Base-by-base conservation (phyloP, 208 protist genomes). In the Acanthamoeba triangularis region DNA sequence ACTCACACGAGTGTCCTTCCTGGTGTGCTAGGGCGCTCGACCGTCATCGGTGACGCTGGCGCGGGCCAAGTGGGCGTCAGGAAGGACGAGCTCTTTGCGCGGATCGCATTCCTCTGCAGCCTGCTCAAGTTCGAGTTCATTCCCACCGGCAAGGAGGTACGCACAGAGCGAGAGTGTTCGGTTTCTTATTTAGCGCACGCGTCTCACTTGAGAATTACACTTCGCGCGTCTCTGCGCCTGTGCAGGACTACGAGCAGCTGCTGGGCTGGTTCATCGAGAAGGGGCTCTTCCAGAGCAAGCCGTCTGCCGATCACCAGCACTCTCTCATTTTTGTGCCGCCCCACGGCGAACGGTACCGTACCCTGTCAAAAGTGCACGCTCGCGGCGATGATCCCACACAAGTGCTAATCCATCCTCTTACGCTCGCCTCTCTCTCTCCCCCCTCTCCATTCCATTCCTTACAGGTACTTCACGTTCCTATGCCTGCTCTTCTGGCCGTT, bases 401-500 rank as follows among this genome's bases (percentile, higher is more conserved):
- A 87, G 18, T 35, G 28, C 33, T 54, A 87, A 54, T 61, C 69
- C 20, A 18, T 28, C 11, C 69, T 1, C 35, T 41, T 2, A 28
- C 35, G 11, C 20, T 28, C 8, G 69, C 35, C 20, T 49, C 78
- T 25, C 8, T 85, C 25, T 59, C 8, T 85, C 20, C 30, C 8
- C 7, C 6, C 13, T 23, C 5, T 25, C 41, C 47, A 56, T 11
- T 33, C 35, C 11, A 16, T 76, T 76, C 52, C 14, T 30, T 69
- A 3, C 69, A 95, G 67, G 28, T 78, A 95, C 54, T 95, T 80
- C 47, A 80, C 76, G 16, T 95, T 95, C 93, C 23, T 95, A 47
- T 95, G 93, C 35, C 16, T 78, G 20, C 82, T 95, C 30, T 95
- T 95, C 61, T 95, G 93, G 93, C 93, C 93, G 20, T 95, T 95